Evolutionary conservation across 441 rosid genomes (phyloP).

Genomic region (Pelargonium cotyledonis): DNA sequence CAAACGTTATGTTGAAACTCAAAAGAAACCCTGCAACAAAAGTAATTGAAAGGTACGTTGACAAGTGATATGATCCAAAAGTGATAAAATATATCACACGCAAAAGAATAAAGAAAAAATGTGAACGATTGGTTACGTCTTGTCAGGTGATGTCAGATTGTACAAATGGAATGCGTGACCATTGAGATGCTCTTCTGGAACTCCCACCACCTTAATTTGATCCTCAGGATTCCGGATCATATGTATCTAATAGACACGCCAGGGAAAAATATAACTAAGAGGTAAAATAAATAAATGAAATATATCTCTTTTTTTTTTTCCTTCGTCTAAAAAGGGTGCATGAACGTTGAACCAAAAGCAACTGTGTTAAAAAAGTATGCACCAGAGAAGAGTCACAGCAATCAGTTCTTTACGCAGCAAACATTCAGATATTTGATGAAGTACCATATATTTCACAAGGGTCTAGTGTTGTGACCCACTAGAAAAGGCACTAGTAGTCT

Average conservation of each 20-base stretch:
- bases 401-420: no score
- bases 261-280: neutral
- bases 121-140: no score
- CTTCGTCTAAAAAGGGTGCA: no score
- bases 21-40: constrained; percentile 75
- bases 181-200: constrained; percentile 67
- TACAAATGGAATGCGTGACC: constrained; percentile 95
- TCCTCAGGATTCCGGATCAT: constrained; percentile 70
- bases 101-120: neutral
- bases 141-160: constrained; percentile 79
- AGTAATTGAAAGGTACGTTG: constrained; percentile 9
- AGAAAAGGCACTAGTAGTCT: no score
- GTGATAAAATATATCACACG: neutral
- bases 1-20: constrained; percentile 96
- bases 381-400: no score
- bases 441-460: no score
- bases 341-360: no score
- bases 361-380: no score
- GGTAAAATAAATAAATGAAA: neutral
- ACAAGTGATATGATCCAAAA: neutral
- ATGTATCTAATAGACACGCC: constrained; percentile 37
- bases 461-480: no score
- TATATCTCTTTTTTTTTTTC: no score
- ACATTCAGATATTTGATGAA: no score
- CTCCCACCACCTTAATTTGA: constrained; percentile 80